These are phyloP conservation scores for Blastobotrys malaysiensis DNA, from an alignment of 1,139 yeast species.

Conservation along the genomic window DNA sequence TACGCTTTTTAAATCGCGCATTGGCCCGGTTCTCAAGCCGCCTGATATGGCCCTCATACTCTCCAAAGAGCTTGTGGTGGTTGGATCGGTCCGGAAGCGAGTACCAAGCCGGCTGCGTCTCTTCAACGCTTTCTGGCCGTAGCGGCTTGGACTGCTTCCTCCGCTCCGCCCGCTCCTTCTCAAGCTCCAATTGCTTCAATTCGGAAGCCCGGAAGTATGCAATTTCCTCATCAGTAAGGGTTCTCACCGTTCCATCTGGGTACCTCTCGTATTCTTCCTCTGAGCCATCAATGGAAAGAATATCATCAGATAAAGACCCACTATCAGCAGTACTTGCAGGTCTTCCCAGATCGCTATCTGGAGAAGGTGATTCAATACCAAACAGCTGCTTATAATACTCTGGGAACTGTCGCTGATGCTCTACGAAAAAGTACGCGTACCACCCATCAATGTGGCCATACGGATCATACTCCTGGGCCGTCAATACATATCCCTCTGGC, in stretches of 20 bases:
- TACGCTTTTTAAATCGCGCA: constrained; percentile 9
- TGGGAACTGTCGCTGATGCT: neutral
- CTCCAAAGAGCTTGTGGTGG: constrained; percentile 16
- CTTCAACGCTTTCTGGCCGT: constrained; percentile 13
- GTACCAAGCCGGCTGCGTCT: constrained; percentile 15
- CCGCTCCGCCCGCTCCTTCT: neutral
- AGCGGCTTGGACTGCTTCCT: neutral
- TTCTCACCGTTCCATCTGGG: constrained; percentile 24
- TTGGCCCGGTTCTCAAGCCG: constrained; percentile 17
- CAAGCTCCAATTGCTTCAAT: constrained; percentile 8
- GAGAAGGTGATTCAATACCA: neutral
- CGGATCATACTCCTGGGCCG: neutral
- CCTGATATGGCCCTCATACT: constrained; percentile 12
- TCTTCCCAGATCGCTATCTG: neutral
- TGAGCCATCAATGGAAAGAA: neutral
- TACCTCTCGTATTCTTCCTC: constrained; percentile 11
- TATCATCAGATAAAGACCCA: too few species aligned
- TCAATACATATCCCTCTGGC: neutral
- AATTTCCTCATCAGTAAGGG: constrained; percentile 27
- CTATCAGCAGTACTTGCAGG: too few species aligned
- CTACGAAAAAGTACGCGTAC: neutral
- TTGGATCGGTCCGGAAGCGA: constrained; percentile 5
- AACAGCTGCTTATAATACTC: neutral
- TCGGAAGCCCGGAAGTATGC: constrained; percentile 25
- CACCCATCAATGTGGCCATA: neutral